These are phyloP conservation scores for Saturnispora silvae DNA, from an alignment of 805 yeast species.

Conservation along the genomic window DNA sequence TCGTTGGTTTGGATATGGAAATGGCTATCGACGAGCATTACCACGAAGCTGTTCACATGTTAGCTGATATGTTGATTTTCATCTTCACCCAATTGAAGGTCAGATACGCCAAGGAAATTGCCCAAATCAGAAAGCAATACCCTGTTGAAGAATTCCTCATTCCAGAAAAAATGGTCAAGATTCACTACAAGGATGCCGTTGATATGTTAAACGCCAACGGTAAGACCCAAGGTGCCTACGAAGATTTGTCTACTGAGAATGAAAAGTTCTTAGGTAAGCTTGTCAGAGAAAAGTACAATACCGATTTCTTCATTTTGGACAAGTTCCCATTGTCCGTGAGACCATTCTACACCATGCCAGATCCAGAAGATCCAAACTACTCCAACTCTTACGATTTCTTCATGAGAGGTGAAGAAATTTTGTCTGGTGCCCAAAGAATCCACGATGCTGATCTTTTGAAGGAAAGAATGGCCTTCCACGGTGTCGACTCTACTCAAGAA, in stretches of 20 bases:
- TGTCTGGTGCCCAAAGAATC: conserved; percentile 99
- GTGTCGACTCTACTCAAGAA: conserved; percentile 64
- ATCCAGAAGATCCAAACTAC: conserved; percentile 79
- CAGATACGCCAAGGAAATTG: conserved; percentile 77
- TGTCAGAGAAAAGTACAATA: conserved; percentile 87
- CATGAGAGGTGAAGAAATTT: conserved; percentile 99
- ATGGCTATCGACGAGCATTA: conserved; percentile 98
- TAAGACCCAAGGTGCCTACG: conserved; percentile 74
- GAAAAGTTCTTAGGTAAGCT: conserved; percentile 88
- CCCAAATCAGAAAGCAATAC: conserved; percentile 81
- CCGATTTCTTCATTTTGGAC: conserved; percentile 96
- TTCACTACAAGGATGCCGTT: conserved; percentile 87
- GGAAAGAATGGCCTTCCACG: conserved; percentile 77
- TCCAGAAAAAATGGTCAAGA: conserved; percentile 85
- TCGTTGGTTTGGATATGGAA: conserved; percentile 93
- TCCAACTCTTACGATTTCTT: conserved; percentile 98
- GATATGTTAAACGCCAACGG: conserved; percentile 79
- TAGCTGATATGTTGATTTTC: conserved; percentile 64
- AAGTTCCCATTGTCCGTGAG: conserved; percentile 94
- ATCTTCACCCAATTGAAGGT: conserved; percentile 75
- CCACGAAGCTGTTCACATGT: conserved; percentile 67
- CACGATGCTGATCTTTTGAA: conserved; percentile 81
- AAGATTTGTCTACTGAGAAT: conserved; percentile 87
- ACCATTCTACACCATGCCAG: conserved; percentile 99
- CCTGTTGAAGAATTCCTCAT: conserved; percentile 96